Conservation (phyloP, 2,329 filamentous ascomycete genomes). For the Penicillium sp. region DNA sequence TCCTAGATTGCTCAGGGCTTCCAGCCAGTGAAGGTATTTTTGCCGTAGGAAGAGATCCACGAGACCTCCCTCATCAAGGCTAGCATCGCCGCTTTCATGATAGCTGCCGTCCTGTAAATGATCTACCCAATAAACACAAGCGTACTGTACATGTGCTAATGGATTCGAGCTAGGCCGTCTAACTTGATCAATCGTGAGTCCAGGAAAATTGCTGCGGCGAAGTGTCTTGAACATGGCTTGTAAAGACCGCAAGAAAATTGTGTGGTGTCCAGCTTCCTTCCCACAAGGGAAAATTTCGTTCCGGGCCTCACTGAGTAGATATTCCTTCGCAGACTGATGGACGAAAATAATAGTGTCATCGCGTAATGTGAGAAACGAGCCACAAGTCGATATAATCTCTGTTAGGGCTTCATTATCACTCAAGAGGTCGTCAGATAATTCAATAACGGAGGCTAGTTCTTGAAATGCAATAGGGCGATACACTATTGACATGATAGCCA, state of each 20-base stretch:
- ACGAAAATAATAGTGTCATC: conserved; percentile 20
- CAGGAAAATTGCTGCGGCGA: conserved; percentile 29
- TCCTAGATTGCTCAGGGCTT: conserved; percentile 28
- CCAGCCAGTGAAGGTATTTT: conserved; percentile 31
- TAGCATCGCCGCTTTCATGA: conserved; percentile 9
- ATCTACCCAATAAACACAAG: conserved; percentile 37
- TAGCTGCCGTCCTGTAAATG: conserved; percentile 26
- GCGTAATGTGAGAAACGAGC: conserved; percentile 24
- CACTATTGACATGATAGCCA: not conserved
- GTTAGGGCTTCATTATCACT: not conserved
- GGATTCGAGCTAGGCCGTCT: conserved; percentile 21
- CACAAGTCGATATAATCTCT: conserved; percentile 19
- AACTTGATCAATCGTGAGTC: conserved; percentile 16
- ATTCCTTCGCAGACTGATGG: conserved; percentile 30
- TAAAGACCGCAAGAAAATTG: conserved; percentile 38
- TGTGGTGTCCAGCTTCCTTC: conserved; percentile 20
- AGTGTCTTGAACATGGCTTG: conserved; percentile 30
- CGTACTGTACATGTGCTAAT: conserved; percentile 31
- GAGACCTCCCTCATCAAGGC: not conserved
- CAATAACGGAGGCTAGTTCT: not conserved
- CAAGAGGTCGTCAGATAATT: not conserved
- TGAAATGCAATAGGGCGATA: conserved; percentile 1
- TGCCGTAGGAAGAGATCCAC: conserved; percentile 20
- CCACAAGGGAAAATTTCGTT: conserved; percentile 31
- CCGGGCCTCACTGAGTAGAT: not conserved